Conservation (phyloP, 257 asterid genomes). For the Scutellaria baicalensis region DNA sequence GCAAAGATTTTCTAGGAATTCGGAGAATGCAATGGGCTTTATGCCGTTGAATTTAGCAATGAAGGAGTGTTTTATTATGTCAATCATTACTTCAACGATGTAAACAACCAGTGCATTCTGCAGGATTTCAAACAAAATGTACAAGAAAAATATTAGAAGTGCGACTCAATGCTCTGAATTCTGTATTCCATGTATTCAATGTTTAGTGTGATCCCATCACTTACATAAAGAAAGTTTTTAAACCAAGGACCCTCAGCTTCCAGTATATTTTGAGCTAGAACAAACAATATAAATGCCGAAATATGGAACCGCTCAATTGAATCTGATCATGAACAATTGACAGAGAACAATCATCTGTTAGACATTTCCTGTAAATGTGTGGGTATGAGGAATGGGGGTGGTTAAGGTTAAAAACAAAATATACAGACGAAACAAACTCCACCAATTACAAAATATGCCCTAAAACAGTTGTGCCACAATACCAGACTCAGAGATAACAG, state of each 20-base stretch:
- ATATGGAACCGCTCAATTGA: slow-evolving; percentile 96
- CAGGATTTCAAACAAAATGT: slow-evolving; percentile 24
- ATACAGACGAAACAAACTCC: background rate
- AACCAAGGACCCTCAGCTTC: slow-evolving; percentile 99
- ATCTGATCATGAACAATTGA: slow-evolving; percentile 45
- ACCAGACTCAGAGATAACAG: background rate
- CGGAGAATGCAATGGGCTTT: slow-evolving; percentile 91
- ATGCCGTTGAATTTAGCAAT: slow-evolving; percentile 89
- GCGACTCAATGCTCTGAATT: background rate
- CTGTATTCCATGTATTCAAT: background rate
- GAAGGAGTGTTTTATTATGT: slow-evolving; percentile 86
- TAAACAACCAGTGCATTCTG: slow-evolving; percentile 90
- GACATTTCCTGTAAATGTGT: background rate
- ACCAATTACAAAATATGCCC: background rate
- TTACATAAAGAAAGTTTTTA: slow-evolving; percentile 66
- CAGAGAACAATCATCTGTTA: slow-evolving; percentile 12
- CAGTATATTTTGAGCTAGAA: slow-evolving; percentile 89
- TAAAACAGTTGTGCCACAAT: background rate
- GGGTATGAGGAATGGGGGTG: background rate
- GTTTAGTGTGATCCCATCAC: slow-evolving; percentile 18
- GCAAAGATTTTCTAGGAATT: slow-evolving; percentile 92
- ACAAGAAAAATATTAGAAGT: slow-evolving; percentile 1
- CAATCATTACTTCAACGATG: slow-evolving; percentile 80
- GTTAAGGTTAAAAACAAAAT: background rate
- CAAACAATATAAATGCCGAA: slow-evolving; percentile 82